These are phyloP conservation scores for Lactarius quietus DNA, from an alignment of 768 basidiomycete species.

Conservation along the genomic window DNA sequence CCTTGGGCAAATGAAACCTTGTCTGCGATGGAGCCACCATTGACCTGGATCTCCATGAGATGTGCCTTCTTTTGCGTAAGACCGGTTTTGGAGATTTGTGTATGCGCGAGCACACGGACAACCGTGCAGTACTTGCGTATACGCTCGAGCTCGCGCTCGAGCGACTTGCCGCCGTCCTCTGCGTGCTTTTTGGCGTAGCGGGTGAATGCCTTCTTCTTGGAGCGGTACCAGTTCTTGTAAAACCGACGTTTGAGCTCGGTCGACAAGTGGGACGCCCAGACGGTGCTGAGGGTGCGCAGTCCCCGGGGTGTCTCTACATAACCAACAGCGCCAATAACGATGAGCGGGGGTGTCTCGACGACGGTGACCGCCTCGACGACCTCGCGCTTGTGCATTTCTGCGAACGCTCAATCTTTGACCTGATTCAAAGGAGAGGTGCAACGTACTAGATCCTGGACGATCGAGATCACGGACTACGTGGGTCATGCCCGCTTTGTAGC, in stretches of 20 bases:
- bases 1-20: conserved; percentile 95
- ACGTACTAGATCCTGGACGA: conserved; percentile 97
- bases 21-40: conserved; percentile 93
- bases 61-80: conserved; percentile 99
- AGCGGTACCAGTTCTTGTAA: conserved; percentile 99
- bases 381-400: conserved; percentile 99
- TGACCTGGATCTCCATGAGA: conserved; percentile 99
- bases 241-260: conserved; percentile 98
- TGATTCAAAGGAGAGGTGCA: not conserved
- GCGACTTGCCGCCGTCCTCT: conserved; percentile 88
- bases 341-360: conserved; percentile 95
- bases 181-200: conserved; percentile 99
- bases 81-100: conserved; percentile 97
- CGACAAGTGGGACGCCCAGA: conserved; percentile 96
- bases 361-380: conserved; percentile 97
- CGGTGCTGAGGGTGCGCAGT: conserved; percentile 96
- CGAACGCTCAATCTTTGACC: not conserved
- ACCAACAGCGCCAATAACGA: conserved; percentile 96
- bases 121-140: conserved; percentile 99
- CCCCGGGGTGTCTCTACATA: conserved; percentile 99
- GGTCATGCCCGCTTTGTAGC: conserved; percentile 99
- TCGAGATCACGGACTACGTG: conserved; percentile 99
- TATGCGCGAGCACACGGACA: conserved; percentile 98
- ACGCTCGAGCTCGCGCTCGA: conserved; percentile 94
- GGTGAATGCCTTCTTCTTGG: conserved; percentile 99